Evolutionary conservation across 148 eudicot species (phyloP).

Genomic region (Spergularia marina): DNA sequence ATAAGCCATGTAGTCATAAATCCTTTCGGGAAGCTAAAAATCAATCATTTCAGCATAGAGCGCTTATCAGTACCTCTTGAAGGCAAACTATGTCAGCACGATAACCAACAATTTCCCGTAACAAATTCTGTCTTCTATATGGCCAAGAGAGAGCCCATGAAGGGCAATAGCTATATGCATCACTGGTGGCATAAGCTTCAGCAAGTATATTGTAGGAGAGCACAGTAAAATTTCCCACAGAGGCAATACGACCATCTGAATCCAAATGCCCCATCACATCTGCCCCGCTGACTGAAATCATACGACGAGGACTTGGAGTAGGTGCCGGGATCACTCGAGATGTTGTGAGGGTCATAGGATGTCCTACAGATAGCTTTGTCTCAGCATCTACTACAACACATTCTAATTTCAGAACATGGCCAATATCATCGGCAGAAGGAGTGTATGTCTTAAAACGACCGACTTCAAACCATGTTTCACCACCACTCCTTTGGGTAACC

Average conservation of each 20-base stretch:
- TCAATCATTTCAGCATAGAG: background rate
- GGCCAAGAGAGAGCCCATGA: slow-evolving; percentile 99
- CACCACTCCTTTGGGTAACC: slow-evolving; percentile 70
- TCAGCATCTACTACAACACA: slow-evolving; percentile 91
- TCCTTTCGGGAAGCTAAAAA: background rate
- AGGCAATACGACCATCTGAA: slow-evolving; percentile 59
- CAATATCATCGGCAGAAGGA: slow-evolving; percentile 91
- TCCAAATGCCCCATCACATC: slow-evolving; percentile 72
- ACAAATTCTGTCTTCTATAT: slow-evolving; percentile 88
- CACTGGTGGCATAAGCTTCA: slow-evolving; percentile 74
- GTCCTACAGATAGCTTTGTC: slow-evolving; percentile 65
- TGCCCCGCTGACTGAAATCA: slow-evolving; percentile 73
- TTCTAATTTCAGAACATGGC: slow-evolving; percentile 90
- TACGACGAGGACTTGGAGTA: slow-evolving; percentile 80
- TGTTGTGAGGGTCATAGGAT: slow-evolving; percentile 53
- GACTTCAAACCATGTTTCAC: slow-evolving; percentile 97
- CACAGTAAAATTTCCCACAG: slow-evolving; percentile 80
- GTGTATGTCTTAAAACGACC: slow-evolving; percentile 84
- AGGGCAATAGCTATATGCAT: slow-evolving; percentile 85
- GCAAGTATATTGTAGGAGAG: slow-evolving; percentile 93
- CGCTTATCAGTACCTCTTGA: slow-evolving; percentile 72
- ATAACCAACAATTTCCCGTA: slow-evolving; percentile 93
- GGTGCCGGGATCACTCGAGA: slow-evolving; percentile 97
- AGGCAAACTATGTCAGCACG: slow-evolving; percentile 96
- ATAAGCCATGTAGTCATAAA: background rate